phyloP scores from a whole-genome alignment of 192 early-diverging fungal species.

The Coemansia guatemalensis region DNA sequence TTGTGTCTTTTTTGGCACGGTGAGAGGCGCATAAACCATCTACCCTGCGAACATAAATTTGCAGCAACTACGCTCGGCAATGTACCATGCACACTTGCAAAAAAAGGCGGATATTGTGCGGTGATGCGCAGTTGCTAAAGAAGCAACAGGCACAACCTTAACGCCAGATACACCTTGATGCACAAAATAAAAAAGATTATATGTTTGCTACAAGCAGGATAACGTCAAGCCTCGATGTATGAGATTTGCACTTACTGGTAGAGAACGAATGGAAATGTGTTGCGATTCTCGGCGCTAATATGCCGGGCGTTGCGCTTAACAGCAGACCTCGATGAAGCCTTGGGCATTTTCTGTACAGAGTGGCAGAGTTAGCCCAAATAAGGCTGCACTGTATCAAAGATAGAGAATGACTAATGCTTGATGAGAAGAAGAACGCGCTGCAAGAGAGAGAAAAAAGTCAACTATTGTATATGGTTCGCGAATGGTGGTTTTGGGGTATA shows the following conservation, averaged over 20 bases:
- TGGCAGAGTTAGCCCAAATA: not conserved
- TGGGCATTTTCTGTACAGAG: slow-evolving; percentile 16
- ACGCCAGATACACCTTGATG: too few relatives aligned
- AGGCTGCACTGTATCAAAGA: slow-evolving; percentile 3
- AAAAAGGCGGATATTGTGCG: not conserved
- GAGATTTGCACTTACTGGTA: slow-evolving; percentile 14
- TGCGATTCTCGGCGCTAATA: slow-evolving; percentile 15
- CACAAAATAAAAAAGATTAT: too few relatives aligned
- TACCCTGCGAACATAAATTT: too few relatives aligned
- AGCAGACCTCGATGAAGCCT: not conserved
- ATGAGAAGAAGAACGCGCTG: not conserved
- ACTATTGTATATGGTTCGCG: too few relatives aligned
- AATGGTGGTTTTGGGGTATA: too few relatives aligned
- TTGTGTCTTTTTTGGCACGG: too few relatives aligned
- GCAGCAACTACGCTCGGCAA: too few relatives aligned
- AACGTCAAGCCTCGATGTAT: not conserved
- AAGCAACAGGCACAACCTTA: too few relatives aligned
- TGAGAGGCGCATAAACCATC: too few relatives aligned
- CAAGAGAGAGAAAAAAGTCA: not conserved
- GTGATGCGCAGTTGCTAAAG: not conserved
- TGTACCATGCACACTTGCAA: not conserved
- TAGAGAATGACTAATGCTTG: not conserved
- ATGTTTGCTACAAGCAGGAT: too few relatives aligned
- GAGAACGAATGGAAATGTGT: slow-evolving; percentile 33
- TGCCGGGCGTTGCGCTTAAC: slow-evolving; percentile 1